Base-by-base conservation (phyloP, 129 eudicot species). In the Pseudognaphalium luteoalbum region DNA sequence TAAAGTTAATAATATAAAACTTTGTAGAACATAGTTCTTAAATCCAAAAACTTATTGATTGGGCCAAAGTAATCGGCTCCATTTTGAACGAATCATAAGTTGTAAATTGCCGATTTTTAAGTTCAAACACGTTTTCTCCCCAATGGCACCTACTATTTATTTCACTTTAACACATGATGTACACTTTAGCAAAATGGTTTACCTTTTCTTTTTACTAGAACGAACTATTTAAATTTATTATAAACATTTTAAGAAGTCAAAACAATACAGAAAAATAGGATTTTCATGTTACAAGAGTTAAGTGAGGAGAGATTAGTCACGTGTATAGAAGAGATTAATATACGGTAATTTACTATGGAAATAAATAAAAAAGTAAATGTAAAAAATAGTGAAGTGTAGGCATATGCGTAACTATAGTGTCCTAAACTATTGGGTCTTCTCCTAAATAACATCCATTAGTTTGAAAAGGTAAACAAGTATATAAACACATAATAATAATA, bases 401-500 rank as follows among this genome's bases (percentile, higher is more conserved):
- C 58, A 76, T 28, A 59, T 22, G 76, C 76, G 76, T 77, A 32
- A 69, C 69, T 68, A 58, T 69, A 68, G 81, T 16, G 59, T 57
- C 81, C 81, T 77, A 77, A 77, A 70, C 61, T 57, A 58, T 68
- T 77, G 81, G 81, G 50, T 30, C 76, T 78, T 78, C 81, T 29
- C 52, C 72, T 58, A 4, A 78, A 68, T 60, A 42, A 29, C 76
- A 78, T 78, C 81, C 76, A 78, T 64, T 42, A 58, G 63, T 59
- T 78, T 69, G 62, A 69, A 69, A 69, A 68, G 30, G 75, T 57
- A 39, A 78, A 42, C 70, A 68, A 57, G 66, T 22, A 33, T 32
- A 51, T 66, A 76, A 20, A 66, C 16, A 62, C 19, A 74, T 68
- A 12, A 30, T n/a, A 30, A 34, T 35, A 35, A 35, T 35, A 35